A percentile compares a stretch with the other conserved stretches of the same genome.
Conservation (phyloP, 1,139 yeast genomes). For the Candida sojae region DNA sequence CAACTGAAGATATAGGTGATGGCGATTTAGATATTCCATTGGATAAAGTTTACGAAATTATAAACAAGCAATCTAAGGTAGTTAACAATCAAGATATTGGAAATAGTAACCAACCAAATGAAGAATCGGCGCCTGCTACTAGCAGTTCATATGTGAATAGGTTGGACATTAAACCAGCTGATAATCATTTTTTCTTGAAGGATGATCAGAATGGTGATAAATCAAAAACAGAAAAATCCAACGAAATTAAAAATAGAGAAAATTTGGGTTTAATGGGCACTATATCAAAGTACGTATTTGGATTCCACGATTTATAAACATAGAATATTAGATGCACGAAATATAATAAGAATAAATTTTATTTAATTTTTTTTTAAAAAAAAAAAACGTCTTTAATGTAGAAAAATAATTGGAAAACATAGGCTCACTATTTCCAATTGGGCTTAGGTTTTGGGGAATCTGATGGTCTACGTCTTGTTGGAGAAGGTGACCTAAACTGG, state of each 20-base stretch:
- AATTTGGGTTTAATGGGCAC: conserved; percentile 39
- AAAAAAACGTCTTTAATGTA: background rate
- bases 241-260: conserved; percentile 18
- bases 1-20: conserved; percentile 60
- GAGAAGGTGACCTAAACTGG: conserved; percentile 10
- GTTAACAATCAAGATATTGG: conserved; percentile 2
- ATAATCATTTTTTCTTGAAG: conserved; percentile 33
- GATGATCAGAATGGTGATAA: conserved; percentile 18
- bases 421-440: conserved; percentile 9
- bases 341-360: conserved; percentile 1
- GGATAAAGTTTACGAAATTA: conserved; percentile 3
- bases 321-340: background rate
- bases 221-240: background rate
- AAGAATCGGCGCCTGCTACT: conserved; percentile 2
- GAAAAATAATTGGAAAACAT: background rate
- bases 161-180: conserved; percentile 43
- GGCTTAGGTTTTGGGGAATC: conserved; percentile 5
- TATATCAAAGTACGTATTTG: conserved; percentile 41
- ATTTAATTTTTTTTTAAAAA: background rate
- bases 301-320: conserved; percentile 43
- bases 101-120: background rate
- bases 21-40: conserved; percentile 21
- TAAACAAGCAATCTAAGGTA: conserved; percentile 1
- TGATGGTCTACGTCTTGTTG: conserved; percentile 8
- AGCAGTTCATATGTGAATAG: conserved; percentile 20